phyloP scores from a whole-genome alignment of 2,329 filamentous ascomycete genomes.

The Aspergillus sp. region DNA sequence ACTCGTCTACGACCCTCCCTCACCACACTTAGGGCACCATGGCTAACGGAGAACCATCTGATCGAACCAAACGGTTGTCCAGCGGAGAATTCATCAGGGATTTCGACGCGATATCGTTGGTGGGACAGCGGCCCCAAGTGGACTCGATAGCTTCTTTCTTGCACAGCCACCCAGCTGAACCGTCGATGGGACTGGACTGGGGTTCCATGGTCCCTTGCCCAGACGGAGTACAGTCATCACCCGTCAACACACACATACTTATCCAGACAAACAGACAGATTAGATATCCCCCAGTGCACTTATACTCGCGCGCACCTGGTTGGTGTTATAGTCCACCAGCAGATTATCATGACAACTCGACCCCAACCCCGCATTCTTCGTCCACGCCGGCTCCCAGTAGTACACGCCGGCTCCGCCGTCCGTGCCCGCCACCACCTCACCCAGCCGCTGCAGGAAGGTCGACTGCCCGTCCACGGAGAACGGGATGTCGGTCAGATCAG shows the following conservation, averaged over 20 bases:
- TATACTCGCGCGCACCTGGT: slow-evolving; percentile 57
- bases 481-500: slow-evolving; percentile 58
- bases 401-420: slow-evolving; percentile 60
- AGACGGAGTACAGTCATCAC: not conserved
- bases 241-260: not conserved
- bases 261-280: not conserved
- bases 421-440: slow-evolving; percentile 53
- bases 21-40: no score
- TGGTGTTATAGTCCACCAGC: slow-evolving; percentile 54
- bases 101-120: not conserved
- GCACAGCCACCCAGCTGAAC: slow-evolving; percentile 31
- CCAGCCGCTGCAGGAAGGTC: slow-evolving; percentile 60
- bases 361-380: slow-evolving; percentile 62
- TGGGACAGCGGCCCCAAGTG: not conserved
- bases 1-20: no score
- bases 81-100: not conserved
- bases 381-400: slow-evolving; percentile 74
- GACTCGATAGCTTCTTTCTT: slow-evolving; percentile 12
- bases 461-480: slow-evolving; percentile 63
- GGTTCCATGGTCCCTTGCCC: not conserved
- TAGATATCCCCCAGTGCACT: slow-evolving; percentile 54
- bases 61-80: no score
- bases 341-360: slow-evolving; percentile 65
- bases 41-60: no score
- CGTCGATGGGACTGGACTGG: slow-evolving; percentile 2